These are phyloP conservation scores for Ophiocytium majus DNA, from an alignment of 352 stramenopile genomes.

Conservation along the genomic window DNA sequence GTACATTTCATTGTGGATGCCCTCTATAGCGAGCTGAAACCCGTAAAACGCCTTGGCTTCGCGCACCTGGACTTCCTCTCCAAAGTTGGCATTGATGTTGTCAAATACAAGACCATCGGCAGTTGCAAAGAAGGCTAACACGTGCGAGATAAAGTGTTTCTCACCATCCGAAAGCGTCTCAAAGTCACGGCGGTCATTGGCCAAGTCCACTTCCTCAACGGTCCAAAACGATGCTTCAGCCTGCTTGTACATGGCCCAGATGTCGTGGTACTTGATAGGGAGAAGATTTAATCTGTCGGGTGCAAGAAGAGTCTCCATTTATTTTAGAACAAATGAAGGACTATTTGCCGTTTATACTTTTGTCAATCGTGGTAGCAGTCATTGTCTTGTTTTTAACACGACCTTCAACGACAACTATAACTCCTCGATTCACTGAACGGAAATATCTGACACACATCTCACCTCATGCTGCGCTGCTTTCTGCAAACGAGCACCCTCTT, in stretches of 20 bases:
- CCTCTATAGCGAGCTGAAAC: constrained; percentile 98
- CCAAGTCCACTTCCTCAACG: constrained; percentile 92
- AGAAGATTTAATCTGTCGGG: too few species aligned
- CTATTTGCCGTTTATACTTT: too few species aligned
- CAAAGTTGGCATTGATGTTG: constrained; percentile 96
- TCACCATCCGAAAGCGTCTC: constrained; percentile 82
- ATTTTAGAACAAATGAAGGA: too few species aligned
- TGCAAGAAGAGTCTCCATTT: too few species aligned
- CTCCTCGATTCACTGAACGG: too few species aligned
- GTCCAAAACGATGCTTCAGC: constrained; percentile 97
- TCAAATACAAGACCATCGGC: constrained; percentile 97
- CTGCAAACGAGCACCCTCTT: too few species aligned
- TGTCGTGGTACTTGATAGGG: not conserved
- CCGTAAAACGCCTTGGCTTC: constrained; percentile 97
- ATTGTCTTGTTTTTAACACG: too few species aligned
- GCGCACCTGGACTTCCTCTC: constrained; percentile 87
- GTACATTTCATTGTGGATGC: constrained; percentile 98
- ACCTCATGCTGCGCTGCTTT: too few species aligned
- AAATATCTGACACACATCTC: too few species aligned
- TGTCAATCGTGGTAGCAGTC: too few species aligned
- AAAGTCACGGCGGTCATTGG: constrained; percentile 90
- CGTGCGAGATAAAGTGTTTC: constrained; percentile 91
- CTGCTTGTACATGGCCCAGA: constrained; percentile 98
- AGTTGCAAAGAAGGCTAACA: constrained; percentile 96
- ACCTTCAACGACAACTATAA: too few species aligned